Evolutionary conservation across 1,284 basidiomycete genomes (phyloP).

Genomic region (Malassezia japonica): DNA sequence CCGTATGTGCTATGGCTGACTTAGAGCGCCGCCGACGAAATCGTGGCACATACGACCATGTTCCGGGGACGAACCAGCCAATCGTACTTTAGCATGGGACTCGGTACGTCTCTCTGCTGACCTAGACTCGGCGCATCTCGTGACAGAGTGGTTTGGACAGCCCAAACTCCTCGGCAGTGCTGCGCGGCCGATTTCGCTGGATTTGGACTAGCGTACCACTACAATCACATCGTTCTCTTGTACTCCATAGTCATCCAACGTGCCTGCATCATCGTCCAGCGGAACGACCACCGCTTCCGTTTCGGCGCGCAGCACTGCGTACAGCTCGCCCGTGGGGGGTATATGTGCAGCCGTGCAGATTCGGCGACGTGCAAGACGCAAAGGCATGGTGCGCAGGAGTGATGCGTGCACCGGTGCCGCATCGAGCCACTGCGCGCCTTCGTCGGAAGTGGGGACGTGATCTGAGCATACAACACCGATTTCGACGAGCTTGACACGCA

Average conservation of each 20-base stretch:
- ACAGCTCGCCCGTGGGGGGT: conserved; percentile 17
- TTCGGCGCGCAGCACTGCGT: conserved; percentile 20
- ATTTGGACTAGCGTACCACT: conserved; percentile 1
- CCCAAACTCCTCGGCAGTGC: not conserved
- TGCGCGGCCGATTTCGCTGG: not conserved
- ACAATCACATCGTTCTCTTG: conserved; percentile 10
- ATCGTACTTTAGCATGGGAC: conserved; percentile 75
- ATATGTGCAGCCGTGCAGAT: conserved; percentile 16
- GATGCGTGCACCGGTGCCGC: not conserved
- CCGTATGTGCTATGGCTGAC: conserved; percentile 24
- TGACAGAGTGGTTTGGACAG: not conserved
- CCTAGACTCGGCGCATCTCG: not conserved
- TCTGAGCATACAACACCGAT: not conserved
- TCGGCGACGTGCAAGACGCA: conserved; percentile 22
- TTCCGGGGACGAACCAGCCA: conserved; percentile 74
- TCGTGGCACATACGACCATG: conserved; percentile 80
- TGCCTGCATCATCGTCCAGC: conserved; percentile 21
- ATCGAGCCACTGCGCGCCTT: not conserved
- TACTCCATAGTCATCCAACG: conserved; percentile 27
- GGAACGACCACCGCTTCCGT: conserved; percentile 17
- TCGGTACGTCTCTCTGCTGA: conserved; percentile 11
- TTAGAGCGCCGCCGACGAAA: conserved; percentile 62
- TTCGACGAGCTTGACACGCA: not conserved
- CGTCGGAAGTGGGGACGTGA: conserved; percentile 12
- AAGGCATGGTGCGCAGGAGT: conserved; percentile 22